Base-by-base conservation (phyloP, 2,329 filamentous ascomycete genomes). In the Sporothrix mexicana region DNA sequence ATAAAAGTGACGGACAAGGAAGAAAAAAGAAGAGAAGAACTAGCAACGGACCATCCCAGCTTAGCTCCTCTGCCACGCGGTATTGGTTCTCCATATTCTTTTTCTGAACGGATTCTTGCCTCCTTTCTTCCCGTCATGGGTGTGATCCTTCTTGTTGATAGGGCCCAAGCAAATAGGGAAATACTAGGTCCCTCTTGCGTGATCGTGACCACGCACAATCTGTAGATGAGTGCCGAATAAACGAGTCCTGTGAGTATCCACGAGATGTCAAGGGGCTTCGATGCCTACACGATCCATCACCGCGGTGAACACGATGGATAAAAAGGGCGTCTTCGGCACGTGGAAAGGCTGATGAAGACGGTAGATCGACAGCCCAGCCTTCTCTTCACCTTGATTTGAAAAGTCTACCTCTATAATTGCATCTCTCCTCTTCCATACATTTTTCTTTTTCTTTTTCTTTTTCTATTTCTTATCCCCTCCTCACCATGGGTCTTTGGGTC, bases 401-500 rank as follows among this genome's bases (percentile, higher is more conserved):
- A 1, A 1, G 1, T 36, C 3, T 36, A 36, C 7, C 3, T 36
- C 30, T 1, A 36, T 36, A 36, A 36, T 5, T 36, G 30, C 30
- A 36, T 13, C 1, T 23, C 41, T 10, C 20, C 36, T 6, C 17
- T 3, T 13, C 57, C 15, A 43, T 62, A 13, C 17, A 8, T 15
- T 8, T 5, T 8, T 15, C 1, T 64, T 45, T 15, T 64, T 45
- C 12, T 12, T 0, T 6, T 15, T 23, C 59, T n/a, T 64, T 20
- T 20, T 15, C 7, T 3, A 20, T 10, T 64, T 47, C 10, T 23
- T n/a, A 17, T 41, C 4, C 3, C 4, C 57, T 9, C 51, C 41
- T 25, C 49, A 41, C 2, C 36, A 74, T 74, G 73, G 73, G 73
- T n/a, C 73, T 74, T 20, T 74, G 73, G 73, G 73, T 74, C 12